Evolutionary conservation across 345 rosid species (phyloP).

Genomic region (Arabis alpina): DNA sequence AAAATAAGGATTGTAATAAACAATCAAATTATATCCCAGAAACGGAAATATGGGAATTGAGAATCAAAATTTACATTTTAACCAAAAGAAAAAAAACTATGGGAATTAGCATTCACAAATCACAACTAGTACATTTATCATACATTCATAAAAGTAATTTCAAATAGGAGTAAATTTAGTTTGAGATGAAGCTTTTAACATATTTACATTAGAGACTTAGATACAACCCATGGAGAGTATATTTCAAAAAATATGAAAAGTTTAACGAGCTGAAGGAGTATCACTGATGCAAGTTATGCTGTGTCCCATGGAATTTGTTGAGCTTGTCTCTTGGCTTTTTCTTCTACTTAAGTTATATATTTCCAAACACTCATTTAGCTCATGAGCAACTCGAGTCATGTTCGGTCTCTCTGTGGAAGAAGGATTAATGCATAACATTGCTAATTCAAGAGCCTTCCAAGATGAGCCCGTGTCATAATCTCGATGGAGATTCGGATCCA

Average conservation of each 20-base stretch:
- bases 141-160: background rate
- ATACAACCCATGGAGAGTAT: background rate
- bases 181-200: background rate
- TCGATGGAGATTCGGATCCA: conserved; percentile 35
- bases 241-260: background rate
- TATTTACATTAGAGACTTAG: conserved; percentile 6
- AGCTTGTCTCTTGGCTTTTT: conserved; percentile 16
- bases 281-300: conserved; percentile 24
- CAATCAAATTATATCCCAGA: background rate
- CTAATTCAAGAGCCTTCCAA: conserved; percentile 44
- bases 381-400: conserved; percentile 43
- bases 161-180: background rate
- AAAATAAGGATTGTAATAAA: background rate
- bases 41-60: background rate
- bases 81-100: background rate
- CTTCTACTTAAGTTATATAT: background rate
- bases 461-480: conserved; percentile 27
- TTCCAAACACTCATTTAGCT: conserved; percentile 42
- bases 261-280: conserved; percentile 34
- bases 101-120: conserved; percentile 1
- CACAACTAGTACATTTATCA: background rate
- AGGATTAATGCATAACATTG: conserved; percentile 36
- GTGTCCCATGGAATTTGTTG: background rate
- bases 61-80: background rate
- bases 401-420: conserved; percentile 39